phyloP scores from a whole-genome alignment of 176 grass and related monocot genomes.

The Urochloa ruziziensis region DNA sequence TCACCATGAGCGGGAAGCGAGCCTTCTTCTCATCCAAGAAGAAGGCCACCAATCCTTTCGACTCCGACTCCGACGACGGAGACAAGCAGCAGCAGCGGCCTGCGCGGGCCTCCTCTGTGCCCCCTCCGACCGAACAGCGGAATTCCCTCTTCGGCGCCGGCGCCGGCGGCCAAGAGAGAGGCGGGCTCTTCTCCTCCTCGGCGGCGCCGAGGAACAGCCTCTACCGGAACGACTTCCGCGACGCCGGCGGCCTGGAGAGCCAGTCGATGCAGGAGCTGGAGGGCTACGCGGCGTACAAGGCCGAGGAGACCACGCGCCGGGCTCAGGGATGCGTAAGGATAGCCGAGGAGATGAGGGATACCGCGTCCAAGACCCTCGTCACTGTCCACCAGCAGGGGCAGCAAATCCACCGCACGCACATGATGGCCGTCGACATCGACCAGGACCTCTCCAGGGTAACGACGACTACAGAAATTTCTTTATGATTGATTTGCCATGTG shows the following conservation, averaged over 20 bases:
- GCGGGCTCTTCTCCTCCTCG: not conserved
- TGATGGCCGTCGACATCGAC: slow-evolving; percentile 80
- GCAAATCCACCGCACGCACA: slow-evolving; percentile 75
- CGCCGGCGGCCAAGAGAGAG: not conserved
- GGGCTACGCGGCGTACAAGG: slow-evolving; percentile 69
- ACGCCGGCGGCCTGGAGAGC: slow-evolving; percentile 59
- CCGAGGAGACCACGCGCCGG: slow-evolving; percentile 72
- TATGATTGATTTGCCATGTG: not conserved
- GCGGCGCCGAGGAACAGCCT: slow-evolving; percentile 19
- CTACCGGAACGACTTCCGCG: slow-evolving; percentile 77
- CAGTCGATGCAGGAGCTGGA: slow-evolving; percentile 81
- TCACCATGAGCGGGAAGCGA: slow-evolving; percentile 35
- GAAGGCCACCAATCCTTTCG: slow-evolving; percentile 46
- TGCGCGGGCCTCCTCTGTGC: slow-evolving; percentile 44
- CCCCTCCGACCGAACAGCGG: slow-evolving; percentile 21
- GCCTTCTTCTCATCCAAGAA: slow-evolving; percentile 38
- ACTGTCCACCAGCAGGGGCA: slow-evolving; percentile 86
- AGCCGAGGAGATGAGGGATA: slow-evolving; percentile 83
- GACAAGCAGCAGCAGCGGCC: not conserved
- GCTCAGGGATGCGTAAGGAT: slow-evolving; percentile 60
- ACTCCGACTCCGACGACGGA: slow-evolving; percentile 52
- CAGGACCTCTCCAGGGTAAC: slow-evolving; percentile 83
- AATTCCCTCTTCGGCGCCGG: not conserved
- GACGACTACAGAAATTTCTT: not conserved
- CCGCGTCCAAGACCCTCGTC: slow-evolving; percentile 72